These are phyloP conservation scores for Ophiostoma piceae DNA, from an alignment of 2,329 filamentous ascomycete genomes.

Conservation along the genomic window DNA sequence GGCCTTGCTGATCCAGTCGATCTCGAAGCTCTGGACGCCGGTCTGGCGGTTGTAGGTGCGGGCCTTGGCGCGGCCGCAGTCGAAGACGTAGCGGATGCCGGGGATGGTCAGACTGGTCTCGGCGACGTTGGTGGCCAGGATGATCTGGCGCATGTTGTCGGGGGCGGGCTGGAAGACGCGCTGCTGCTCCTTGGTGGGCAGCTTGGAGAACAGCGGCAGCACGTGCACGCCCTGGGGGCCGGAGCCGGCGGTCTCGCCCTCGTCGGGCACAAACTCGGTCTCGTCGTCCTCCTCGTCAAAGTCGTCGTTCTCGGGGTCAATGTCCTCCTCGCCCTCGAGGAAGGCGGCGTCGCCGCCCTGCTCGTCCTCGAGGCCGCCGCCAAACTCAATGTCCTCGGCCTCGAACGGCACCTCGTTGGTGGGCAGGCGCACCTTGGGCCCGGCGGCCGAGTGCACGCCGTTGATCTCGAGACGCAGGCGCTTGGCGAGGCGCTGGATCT, in stretches of 20 bases:
- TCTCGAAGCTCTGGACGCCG: slow-evolving; percentile 90
- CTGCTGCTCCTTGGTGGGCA: slow-evolving; percentile 86
- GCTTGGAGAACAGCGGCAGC: slow-evolving; percentile 86
- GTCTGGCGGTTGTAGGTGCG: slow-evolving; percentile 81
- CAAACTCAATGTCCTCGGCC: slow-evolving; percentile 81
- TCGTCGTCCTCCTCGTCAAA: slow-evolving; percentile 54
- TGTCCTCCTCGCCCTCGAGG: slow-evolving; percentile 27
- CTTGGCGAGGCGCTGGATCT: slow-evolving; percentile 80
- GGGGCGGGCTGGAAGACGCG: slow-evolving; percentile 82
- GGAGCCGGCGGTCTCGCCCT: slow-evolving; percentile 54
- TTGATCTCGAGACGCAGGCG: slow-evolving; percentile 64
- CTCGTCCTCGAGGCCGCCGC: slow-evolving; percentile 40
- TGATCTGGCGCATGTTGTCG: slow-evolving; percentile 75
- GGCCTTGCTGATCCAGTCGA: slow-evolving; percentile 96
- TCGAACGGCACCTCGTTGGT: slow-evolving; percentile 75
- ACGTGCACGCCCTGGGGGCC: slow-evolving; percentile 74
- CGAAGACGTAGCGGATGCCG: slow-evolving; percentile 90
- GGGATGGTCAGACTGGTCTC: slow-evolving; percentile 97
- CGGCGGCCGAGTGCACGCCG: slow-evolving; percentile 50
- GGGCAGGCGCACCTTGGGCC: slow-evolving; percentile 67
- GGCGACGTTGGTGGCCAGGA: slow-evolving; percentile 92
- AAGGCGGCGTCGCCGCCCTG: neutral
- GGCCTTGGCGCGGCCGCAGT: slow-evolving; percentile 88
- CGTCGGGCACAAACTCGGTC: slow-evolving; percentile 62
- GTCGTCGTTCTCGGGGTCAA: slow-evolving; percentile 50